Base-by-base conservation (phyloP, 345 rosid genomes). In the Geranium rotundifolium region DNA sequence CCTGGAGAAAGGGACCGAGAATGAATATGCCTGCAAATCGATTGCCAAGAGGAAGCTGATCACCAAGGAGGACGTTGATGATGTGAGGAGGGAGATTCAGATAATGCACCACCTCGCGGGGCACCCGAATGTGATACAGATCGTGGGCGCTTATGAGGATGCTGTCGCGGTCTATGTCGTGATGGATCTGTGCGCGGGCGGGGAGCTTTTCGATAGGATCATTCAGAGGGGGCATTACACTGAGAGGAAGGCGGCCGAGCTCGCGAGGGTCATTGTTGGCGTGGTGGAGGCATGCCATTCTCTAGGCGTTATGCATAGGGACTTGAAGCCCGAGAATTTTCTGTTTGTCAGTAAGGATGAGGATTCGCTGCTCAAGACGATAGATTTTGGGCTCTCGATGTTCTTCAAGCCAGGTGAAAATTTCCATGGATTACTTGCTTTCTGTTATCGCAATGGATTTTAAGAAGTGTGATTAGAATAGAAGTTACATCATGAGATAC, bases 301-400 rank as follows among this genome's bases (percentile, higher is more conserved):
- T 57, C 75, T 88, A 8, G 97, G 97, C 56, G 97, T 91, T 7
- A 91, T 88, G 95, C 97, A 91, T 59, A 75, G 97, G 54, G 97
- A 91, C 70, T 82, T 91, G 74, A 91, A 91, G 80, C 97, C 97
- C n/a, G 97, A 91, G 78, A 91, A 91, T 77, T 91, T 91, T 68
- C 86, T 91, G 18, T 90, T 90, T 74, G 77, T 83, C 1, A 74
- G 29, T 63, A 79, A 87, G 1, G 78, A 80, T 29, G 97, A 90
- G 80, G 93, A 88, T 2, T 73, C 93, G 12, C 77, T 81, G 0
- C 88, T 90, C 16, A 90, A 90, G 64, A 81, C 93, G 7, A 90
- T 90, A 5, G 97, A 90, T 55, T 90, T 90, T 71, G 97, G 97
- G 27, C 96, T 90, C 72, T 90, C 97, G 2, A 75, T 86, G 65